These are phyloP conservation scores for Hemerocallis citrina DNA, from an alignment of 106 monocot species.

Conservation along the genomic window DNA sequence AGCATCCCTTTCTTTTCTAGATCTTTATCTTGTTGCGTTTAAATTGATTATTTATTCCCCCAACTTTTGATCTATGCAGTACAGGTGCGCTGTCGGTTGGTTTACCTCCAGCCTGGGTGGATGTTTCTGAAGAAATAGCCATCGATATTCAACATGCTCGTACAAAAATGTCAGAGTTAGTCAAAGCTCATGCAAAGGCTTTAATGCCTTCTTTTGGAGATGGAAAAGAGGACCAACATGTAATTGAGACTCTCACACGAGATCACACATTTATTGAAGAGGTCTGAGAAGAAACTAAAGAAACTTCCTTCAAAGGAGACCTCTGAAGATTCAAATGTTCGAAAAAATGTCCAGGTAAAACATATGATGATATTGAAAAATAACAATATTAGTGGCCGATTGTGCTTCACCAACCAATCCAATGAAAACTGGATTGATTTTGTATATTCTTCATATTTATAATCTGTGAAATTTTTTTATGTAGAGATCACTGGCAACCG, in stretches of 20 bases:
- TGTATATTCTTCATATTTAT: background rate
- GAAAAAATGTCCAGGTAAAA: slow-evolving; percentile 89
- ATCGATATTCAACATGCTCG: slow-evolving; percentile 66
- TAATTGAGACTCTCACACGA: slow-evolving; percentile 79
- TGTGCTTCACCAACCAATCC: no score
- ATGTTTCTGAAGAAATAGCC: slow-evolving; percentile 83
- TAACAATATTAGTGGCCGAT: no score
- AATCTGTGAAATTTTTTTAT: background rate
- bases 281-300: slow-evolving; percentile 65
- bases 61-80: slow-evolving; percentile 24
- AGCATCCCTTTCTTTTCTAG: no score
- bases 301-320: slow-evolving; percentile 53
- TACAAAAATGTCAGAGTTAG: slow-evolving; percentile 69
- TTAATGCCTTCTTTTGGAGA: slow-evolving; percentile 96
- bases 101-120: slow-evolving; percentile 93
- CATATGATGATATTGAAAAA: no score
- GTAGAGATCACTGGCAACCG: slow-evolving; percentile 56
- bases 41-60: no score
- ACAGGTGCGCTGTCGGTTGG: slow-evolving; percentile 58
- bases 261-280: slow-evolving; percentile 64
- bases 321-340: slow-evolving; percentile 87
- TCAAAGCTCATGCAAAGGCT: slow-evolving; percentile 80
- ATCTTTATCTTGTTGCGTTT: no score
- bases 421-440: background rate
- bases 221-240: slow-evolving; percentile 63